Evolutionary conservation across 345 rosid species (phyloP), one percentile per base, ranked within the genome.

Genomic region (Mercurialis annua): DNA sequence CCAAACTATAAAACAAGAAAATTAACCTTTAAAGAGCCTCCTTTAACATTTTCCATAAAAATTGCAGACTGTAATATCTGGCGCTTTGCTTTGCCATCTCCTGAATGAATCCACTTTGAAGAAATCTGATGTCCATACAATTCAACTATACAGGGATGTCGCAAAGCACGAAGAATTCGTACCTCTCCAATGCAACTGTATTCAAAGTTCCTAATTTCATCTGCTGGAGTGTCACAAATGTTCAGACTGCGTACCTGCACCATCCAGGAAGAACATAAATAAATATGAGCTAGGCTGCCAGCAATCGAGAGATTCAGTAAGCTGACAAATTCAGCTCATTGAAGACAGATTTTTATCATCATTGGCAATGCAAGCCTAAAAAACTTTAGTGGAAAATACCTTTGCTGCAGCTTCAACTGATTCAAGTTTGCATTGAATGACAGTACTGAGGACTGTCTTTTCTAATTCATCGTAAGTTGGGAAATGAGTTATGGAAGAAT

Each of bases 131-230:
- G 99, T 63, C 98, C 99, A 26, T 83, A 86, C 82, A 91, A 75
- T 78, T 91, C 85, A 66, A 94, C 90, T 64, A 94, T 87, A 76
- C 96, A 94, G 43, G 97, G 73, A 74, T 94, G 98, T 60, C 73
- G 79, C 78, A 94, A 65, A 43, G 83, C 78, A 73, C 99, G 89
- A 57, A 94, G 60, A 43, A 94, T 83, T 71, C 99, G 81, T 33
- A 91, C 92, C 80, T 94, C 99, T 24, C 98, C 97, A 12, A 94
- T 77, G 74, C 92, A 94, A 77, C 76, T 85, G 59, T 82, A 85
- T 81, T 94, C 98, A 61, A 89, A 91, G 26, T 81, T 86, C 84
- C 82, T 87, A 58, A 84, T 81, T 31, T 85, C 86, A 70, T 86
- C 87, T 33, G 53, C 42, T 15, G 92, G 81, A 58, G 76, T 79